phyloP scores from a whole-genome alignment of 208 protist genomes.

The Zelonia costaricensis region DNA sequence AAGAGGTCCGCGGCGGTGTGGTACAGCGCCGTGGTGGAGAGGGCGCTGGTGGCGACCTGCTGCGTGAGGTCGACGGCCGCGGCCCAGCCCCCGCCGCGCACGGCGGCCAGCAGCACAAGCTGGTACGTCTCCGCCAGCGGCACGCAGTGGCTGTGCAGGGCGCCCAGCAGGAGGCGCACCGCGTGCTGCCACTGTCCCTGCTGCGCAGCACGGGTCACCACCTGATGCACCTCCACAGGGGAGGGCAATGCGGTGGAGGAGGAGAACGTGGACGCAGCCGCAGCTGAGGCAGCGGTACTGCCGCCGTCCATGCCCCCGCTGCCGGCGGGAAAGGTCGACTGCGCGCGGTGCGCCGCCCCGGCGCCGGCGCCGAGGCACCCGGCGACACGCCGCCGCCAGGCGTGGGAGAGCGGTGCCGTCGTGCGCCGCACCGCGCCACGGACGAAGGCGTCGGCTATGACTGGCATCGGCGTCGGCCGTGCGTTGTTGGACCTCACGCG shows the following conservation, averaged over 20 bases:
- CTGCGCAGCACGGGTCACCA: slow-evolving; percentile 40
- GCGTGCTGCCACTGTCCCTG: slow-evolving; percentile 55
- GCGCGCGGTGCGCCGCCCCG: no score
- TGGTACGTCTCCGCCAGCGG: slow-evolving; percentile 71
- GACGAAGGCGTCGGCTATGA: no score
- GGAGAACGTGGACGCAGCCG: background rate
- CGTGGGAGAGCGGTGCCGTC: no score
- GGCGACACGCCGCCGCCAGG: no score
- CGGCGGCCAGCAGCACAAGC: slow-evolving; percentile 39
- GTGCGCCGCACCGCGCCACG: no score
- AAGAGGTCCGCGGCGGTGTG: slow-evolving; percentile 53
- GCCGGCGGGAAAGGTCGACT: no score
- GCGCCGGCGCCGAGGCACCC: no score
- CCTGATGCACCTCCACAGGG: slow-evolving; percentile 66
- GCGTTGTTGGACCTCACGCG: no score
- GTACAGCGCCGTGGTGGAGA: slow-evolving; percentile 57
- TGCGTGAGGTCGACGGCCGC: slow-evolving; percentile 44
- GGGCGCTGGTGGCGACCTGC: slow-evolving; percentile 50
- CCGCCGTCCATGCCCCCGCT: no score
- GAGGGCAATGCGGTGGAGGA: slow-evolving; percentile 28
- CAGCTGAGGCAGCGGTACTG: background rate
- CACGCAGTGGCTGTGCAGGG: slow-evolving; percentile 51
- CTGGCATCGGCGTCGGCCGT: no score
- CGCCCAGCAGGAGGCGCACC: slow-evolving; percentile 48
- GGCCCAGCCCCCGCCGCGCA: slow-evolving; percentile 45